Base-by-base conservation (phyloP, 192 early-diverging fungal genomes). In the Jimgerdemannia flammicorona region DNA sequence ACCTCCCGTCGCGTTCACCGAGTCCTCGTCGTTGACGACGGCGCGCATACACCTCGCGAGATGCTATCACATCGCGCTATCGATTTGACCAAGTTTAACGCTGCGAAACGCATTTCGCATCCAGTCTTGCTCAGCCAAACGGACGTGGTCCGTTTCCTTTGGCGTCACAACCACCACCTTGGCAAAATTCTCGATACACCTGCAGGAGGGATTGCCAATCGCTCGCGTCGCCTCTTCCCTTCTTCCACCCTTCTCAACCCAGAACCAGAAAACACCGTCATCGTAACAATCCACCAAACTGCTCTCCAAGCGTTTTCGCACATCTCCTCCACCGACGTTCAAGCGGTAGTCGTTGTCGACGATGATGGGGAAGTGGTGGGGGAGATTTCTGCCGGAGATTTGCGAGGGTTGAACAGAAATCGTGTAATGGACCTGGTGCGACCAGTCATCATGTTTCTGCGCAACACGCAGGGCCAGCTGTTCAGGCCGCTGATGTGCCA, bases 341-440 rank as follows among this genome's bases (percentile, higher is more conserved):
- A 78, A 71, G 91, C 90, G 40, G 85, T 94, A 0, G 88, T 90
- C 20, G 82, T 95, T 69, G 83, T 91, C 66, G 86, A 88, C 64
- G 84, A 86, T 65, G 75, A 88, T 67, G 88, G 85, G 19, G 74
- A 70, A 4, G 69, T 95, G 9, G 87, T 92, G 3, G 89, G 87
- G 49, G 92, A 91, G 76, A 80, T 95, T 42, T 91, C 89, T 10
- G 90, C 91, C 3, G 85, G 86, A 10, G 94, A 95, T 83, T 76
- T 95, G 43, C 78, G 93, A n/a, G 93, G 93, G 14, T 73, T 95
- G 19, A 93, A 89, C 67, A 73, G 81, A 29, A 80, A 81, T 19
- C 80, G 88, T 40, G 78, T 93, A 43, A 79, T 83, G 41, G 78
- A 84, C n/a, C 80, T 95, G 67, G 77, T 81, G 10, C 82, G 85